A percentile compares a stretch with the other conserved stretches of the same genome.
Conservation (phyloP, 768 basidiomycete genomes). For the Mycena rebaudengoi region DNA sequence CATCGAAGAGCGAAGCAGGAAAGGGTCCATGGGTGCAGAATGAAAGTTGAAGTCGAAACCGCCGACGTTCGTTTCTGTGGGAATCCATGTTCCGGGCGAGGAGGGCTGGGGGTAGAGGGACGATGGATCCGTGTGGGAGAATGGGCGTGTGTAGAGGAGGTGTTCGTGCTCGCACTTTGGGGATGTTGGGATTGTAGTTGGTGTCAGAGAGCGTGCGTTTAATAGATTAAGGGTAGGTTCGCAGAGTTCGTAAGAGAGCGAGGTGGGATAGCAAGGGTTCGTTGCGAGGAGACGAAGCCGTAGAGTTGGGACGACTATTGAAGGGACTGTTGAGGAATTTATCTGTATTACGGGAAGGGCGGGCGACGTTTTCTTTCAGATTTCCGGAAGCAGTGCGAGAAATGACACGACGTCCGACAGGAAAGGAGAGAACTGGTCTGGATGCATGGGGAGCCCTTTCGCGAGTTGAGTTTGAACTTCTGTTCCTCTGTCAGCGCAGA, state of each 20-base stretch:
- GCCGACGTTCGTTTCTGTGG: not conserved
- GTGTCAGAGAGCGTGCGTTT: constrained; percentile 51
- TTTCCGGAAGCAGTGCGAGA: constrained; percentile 42
- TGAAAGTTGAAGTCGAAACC: constrained; percentile 17
- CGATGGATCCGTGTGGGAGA: constrained; percentile 23
- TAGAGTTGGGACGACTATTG: constrained; percentile 52
- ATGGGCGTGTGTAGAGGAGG: constrained; percentile 19
- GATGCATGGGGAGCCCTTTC: constrained; percentile 28
- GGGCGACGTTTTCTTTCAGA: constrained; percentile 29
- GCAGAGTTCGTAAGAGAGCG: not conserved
- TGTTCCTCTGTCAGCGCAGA: constrained; percentile 37
- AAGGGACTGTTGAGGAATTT: constrained; percentile 54
- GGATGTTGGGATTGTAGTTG: constrained; percentile 27
- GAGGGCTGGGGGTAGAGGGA: constrained; percentile 30
- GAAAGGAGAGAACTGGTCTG: constrained; percentile 54
- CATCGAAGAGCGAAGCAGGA: constrained; percentile 15
- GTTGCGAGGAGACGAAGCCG: constrained; percentile 45
- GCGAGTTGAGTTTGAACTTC: constrained; percentile 32
- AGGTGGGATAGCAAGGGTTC: constrained; percentile 11
- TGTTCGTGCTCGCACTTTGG: constrained; percentile 21
- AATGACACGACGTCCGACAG: constrained; percentile 40
- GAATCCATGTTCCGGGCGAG: constrained; percentile 18
- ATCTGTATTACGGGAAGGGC: constrained; percentile 8
- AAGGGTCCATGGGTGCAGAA: constrained; percentile 17
- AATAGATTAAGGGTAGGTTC: constrained; percentile 23